phyloP scores from a whole-genome alignment of 129 eudicot species.

The Escallonia rubra region DNA sequence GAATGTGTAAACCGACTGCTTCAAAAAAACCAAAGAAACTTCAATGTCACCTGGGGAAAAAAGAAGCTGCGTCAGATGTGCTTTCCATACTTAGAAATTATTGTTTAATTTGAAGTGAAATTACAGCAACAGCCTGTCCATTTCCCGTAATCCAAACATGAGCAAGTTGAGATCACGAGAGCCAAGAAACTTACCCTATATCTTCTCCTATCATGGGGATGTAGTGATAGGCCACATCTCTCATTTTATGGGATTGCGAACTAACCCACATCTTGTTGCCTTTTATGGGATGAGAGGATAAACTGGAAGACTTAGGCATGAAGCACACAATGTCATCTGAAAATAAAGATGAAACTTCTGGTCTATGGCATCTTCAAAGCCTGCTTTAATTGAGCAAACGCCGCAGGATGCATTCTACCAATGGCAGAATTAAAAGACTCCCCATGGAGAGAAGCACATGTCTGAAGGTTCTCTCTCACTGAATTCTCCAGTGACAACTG shows the following conservation, averaged over 20 bases:
- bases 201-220: not conserved
- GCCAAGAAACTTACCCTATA: constrained; percentile 23
- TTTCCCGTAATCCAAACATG: too few species aligned
- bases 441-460: constrained; percentile 88
- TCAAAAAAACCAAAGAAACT: constrained; percentile 2
- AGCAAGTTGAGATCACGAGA: constrained; percentile 1
- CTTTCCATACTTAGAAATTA: not conserved
- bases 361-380: constrained; percentile 80
- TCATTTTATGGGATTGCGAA: not conserved
- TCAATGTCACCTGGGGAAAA: constrained; percentile 27
- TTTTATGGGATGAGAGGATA: constrained; percentile 11
- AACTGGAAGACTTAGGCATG: constrained; percentile 9
- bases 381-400: constrained; percentile 76
- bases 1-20: constrained; percentile 18
- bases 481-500: constrained; percentile 80
- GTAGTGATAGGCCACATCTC: too few species aligned
- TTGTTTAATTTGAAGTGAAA: not conserved
- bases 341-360: not conserved
- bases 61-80: not conserved
- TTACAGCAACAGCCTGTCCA: not conserved
- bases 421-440: constrained; percentile 79
- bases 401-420: constrained; percentile 82
- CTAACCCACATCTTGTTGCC: constrained; percentile 6
- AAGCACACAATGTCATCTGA: not conserved
- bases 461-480: constrained; percentile 85